phyloP scores from a whole-genome alignment of 192 early-diverging fungal species.

The Gamsiella multidivaricata region DNA sequence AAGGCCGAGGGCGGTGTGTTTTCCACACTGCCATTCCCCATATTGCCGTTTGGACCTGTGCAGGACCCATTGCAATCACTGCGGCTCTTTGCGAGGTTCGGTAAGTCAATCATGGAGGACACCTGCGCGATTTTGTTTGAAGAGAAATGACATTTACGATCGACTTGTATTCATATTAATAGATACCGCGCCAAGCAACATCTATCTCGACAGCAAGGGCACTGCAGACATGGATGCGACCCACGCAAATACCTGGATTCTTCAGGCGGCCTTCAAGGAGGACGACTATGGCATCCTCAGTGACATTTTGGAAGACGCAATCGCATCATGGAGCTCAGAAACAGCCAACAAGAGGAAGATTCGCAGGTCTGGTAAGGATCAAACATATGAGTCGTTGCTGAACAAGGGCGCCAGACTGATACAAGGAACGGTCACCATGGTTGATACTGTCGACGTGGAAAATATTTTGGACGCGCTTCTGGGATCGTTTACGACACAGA shows the following conservation, averaged over 20 bases:
- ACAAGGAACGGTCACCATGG: slow-evolving; percentile 45
- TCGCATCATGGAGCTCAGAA: slow-evolving; percentile 62
- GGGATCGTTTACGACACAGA: slow-evolving; percentile 10
- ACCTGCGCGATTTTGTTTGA: too few species aligned
- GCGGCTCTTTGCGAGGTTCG: slow-evolving; percentile 58
- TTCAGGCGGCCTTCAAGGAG: slow-evolving; percentile 56
- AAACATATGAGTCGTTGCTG: slow-evolving; percentile 19
- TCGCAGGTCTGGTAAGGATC: slow-evolving; percentile 15
- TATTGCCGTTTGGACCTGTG: slow-evolving; percentile 62
- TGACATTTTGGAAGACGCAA: slow-evolving; percentile 54
- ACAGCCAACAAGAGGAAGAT: slow-evolving; percentile 34
- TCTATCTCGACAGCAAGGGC: slow-evolving; percentile 54
- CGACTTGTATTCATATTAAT: background rate
- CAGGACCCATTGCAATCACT: slow-evolving; percentile 66
- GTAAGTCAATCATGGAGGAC: slow-evolving; percentile 8
- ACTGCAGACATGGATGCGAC: slow-evolving; percentile 64
- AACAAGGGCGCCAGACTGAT: slow-evolving; percentile 34
- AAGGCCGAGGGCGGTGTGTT: slow-evolving; percentile 16
- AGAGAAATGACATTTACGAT: too few species aligned
- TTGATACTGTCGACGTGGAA: slow-evolving; percentile 60
- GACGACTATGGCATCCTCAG: slow-evolving; percentile 57
- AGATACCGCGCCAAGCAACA: slow-evolving; percentile 47
- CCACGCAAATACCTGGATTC: slow-evolving; percentile 57
- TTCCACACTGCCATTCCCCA: slow-evolving; percentile 21
- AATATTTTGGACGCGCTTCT: slow-evolving; percentile 57